Evolutionary conservation across 176 grass and related monocot genomes (phyloP).

Genomic region (Stipa capillata): DNA sequence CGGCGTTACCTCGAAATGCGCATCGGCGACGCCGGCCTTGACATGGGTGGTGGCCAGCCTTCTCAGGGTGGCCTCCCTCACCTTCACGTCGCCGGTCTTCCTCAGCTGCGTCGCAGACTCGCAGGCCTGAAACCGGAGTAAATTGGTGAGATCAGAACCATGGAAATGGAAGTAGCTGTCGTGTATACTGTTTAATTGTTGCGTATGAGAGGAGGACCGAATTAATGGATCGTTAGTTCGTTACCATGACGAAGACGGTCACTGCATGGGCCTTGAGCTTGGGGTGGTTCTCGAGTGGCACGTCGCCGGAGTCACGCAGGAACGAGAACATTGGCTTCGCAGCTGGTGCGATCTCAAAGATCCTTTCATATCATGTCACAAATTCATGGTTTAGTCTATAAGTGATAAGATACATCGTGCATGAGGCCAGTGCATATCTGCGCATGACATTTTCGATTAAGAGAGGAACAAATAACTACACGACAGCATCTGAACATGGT

Average conservation of each 20-base stretch:
- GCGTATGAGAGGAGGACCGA: too few species aligned
- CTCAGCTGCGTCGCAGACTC: slow-evolving; percentile 67
- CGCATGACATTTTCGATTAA: too few species aligned
- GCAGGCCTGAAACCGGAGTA: too few species aligned
- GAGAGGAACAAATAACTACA: too few species aligned
- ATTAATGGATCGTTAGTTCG: too few species aligned
- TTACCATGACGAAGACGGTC: slow-evolving; percentile 69
- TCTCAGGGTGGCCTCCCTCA: slow-evolving; percentile 51
- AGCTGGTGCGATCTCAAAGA: slow-evolving; percentile 60
- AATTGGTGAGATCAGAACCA: too few species aligned
- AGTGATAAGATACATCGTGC: background rate
- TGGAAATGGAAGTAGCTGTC: too few species aligned
- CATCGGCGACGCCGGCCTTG: slow-evolving; percentile 58
- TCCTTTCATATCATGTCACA: slow-evolving; percentile 7
- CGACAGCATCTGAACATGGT: too few species aligned
- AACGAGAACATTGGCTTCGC: slow-evolving; percentile 67
- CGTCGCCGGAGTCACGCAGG: slow-evolving; percentile 43
- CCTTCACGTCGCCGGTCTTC: slow-evolving; percentile 51
- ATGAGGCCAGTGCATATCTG: too few species aligned
- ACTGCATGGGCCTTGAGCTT: slow-evolving; percentile 79
- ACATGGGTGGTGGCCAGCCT: slow-evolving; percentile 42
- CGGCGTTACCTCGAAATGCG: slow-evolving; percentile 55
- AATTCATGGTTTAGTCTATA: background rate
- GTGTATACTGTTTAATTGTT: too few species aligned
- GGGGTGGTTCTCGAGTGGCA: slow-evolving; percentile 64